Conservation (phyloP, 2,329 filamentous ascomycete genomes). For the Neurospora sp. region DNA sequence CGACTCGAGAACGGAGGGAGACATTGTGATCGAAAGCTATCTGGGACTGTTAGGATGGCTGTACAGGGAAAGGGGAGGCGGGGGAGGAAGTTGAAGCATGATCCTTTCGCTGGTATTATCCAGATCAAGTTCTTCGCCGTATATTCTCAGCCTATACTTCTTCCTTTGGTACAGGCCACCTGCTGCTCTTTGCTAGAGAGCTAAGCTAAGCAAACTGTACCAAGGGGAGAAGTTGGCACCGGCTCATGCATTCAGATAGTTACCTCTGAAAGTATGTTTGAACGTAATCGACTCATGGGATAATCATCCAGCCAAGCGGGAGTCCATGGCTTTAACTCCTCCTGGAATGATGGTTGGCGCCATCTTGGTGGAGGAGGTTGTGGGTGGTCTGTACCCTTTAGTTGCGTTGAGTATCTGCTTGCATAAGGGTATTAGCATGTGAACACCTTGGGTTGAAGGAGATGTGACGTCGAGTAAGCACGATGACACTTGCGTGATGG, state of each 20-base stretch:
- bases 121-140: slow-evolving; percentile 31
- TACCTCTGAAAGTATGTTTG: slow-evolving; percentile 22
- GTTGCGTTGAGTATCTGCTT: not conserved
- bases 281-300: slow-evolving; percentile 11
- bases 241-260: slow-evolving; percentile 26
- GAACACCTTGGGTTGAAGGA: not conserved
- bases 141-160: slow-evolving; percentile 27
- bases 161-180: not conserved
- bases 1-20: slow-evolving; percentile 59
- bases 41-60: slow-evolving; percentile 24
- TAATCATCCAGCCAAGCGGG: not conserved
- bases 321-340: not conserved
- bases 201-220: not conserved
- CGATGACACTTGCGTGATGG: not conserved
- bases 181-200: not conserved
- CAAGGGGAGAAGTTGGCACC: slow-evolving; percentile 19
- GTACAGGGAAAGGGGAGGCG: slow-evolving; percentile 24
- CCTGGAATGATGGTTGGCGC: not conserved
- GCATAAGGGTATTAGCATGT: not conserved
- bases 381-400: not conserved
- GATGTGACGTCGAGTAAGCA: not conserved
- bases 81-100: slow-evolving; percentile 58
- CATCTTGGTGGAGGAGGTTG: not conserved
- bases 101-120: slow-evolving; percentile 73
- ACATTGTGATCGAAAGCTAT: slow-evolving; percentile 43